These are phyloP conservation scores for Quercus rubra DNA, from an alignment of 306 rosid species.

Conservation along the genomic window DNA sequence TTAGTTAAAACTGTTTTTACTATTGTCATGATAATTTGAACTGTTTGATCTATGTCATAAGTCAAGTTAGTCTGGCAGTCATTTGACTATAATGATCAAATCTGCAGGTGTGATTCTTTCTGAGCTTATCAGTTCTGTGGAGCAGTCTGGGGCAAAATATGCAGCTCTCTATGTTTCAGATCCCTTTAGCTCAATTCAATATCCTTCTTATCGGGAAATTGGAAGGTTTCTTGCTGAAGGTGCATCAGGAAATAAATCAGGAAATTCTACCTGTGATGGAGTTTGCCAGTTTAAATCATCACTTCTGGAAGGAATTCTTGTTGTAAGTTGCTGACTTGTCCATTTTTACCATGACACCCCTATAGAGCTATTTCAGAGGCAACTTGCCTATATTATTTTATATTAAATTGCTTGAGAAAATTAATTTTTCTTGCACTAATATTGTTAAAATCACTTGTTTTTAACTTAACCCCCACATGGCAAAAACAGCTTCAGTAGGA, in stretches of 20 bases:
- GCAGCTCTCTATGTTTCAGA: conserved; percentile 86
- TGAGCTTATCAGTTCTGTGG: conserved; percentile 61
- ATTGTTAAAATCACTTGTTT: neutral
- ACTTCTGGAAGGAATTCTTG: conserved; percentile 89
- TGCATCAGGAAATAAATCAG: conserved; percentile 41
- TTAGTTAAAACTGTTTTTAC: conserved; percentile 8
- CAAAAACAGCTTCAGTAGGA: neutral
- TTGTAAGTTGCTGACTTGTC: conserved; percentile 54
- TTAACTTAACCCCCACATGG: neutral
- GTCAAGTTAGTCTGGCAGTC: neutral
- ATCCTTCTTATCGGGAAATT: conserved; percentile 64
- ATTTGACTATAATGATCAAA: conserved; percentile 3
- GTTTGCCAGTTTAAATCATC: conserved; percentile 87
- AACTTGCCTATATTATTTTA: neutral
- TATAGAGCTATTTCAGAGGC: neutral
- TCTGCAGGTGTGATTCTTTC: conserved; percentile 61
- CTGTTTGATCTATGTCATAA: neutral
- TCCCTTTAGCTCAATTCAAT: conserved; percentile 49
- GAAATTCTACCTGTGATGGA: conserved; percentile 57
- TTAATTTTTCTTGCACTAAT: neutral
- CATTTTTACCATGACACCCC: neutral
- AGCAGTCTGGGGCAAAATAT: conserved; percentile 77
- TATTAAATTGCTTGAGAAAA: neutral
- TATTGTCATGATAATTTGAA: neutral
- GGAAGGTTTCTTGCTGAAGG: conserved; percentile 81